Conservation (phyloP, 2,329 filamentous ascomycete species). For the Cucurbitaria berberidis region DNA sequence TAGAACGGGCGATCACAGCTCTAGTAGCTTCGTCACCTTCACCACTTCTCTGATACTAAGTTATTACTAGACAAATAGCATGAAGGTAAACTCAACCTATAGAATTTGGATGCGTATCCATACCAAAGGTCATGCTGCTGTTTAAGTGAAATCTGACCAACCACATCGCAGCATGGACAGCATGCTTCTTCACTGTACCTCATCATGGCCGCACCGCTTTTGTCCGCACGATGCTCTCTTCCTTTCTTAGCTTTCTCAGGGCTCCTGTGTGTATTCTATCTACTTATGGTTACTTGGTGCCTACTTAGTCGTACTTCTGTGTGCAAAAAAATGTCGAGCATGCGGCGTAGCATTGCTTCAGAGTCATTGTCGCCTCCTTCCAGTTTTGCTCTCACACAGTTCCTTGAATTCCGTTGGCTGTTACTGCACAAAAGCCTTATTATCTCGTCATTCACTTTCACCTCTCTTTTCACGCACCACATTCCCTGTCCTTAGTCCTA, state of each 20-base stretch:
- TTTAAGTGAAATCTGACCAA: too few relatives aligned
- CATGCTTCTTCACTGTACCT: neutral
- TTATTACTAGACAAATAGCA: neutral
- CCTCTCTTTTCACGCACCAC: slow-evolving; percentile 12
- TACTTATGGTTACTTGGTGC: too few relatives aligned
- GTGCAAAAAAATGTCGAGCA: too few relatives aligned
- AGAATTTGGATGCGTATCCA: neutral
- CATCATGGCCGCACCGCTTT: neutral
- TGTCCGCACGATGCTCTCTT: too few relatives aligned
- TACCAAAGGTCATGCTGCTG: neutral
- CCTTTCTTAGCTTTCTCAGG: too few relatives aligned
- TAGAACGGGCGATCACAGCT: neutral
- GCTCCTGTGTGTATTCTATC: too few relatives aligned
- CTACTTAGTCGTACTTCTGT: too few relatives aligned
- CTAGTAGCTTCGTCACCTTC: neutral
- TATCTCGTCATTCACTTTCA: slow-evolving; percentile 26
- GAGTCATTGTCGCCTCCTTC: neutral
- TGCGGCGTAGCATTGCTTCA: neutral
- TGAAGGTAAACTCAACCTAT: neutral
- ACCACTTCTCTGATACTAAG: too few relatives aligned
- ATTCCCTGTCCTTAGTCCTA: slow-evolving; percentile 23
- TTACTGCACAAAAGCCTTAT: neutral
- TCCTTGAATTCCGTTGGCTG: slow-evolving; percentile 10
- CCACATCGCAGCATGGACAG: neutral
- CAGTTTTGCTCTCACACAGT: slow-evolving; percentile 1